Percentiles rank a stretch among this genome's conserved stretches.
These are phyloP conservation scores for Candida neerlandica DNA, from an alignment of 1,139 yeast genomes.

Conservation along the genomic window DNA sequence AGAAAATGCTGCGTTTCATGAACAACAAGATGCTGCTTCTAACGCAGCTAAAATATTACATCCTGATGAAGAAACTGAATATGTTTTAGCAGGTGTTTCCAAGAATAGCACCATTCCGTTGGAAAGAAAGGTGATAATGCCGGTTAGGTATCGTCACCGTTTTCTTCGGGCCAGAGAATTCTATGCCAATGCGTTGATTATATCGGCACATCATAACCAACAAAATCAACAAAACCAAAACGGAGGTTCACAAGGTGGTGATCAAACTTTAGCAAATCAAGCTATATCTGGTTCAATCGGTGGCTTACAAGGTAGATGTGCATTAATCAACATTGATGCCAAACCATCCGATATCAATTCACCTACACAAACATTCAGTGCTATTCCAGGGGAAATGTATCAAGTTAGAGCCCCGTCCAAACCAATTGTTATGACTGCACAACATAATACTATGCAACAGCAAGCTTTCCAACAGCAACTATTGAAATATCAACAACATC, in stretches of 20 bases:
- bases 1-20: slow-evolving; percentile 47
- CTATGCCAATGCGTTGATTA: slow-evolving; percentile 64
- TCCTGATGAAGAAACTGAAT: slow-evolving; percentile 94
- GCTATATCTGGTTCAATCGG: slow-evolving; percentile 63
- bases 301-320: slow-evolving; percentile 75
- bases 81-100: slow-evolving; percentile 89
- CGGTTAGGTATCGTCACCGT: slow-evolving; percentile 68
- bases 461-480: slow-evolving; percentile 54
- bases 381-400: slow-evolving; percentile 53
- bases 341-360: slow-evolving; percentile 23
- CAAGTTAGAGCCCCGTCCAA: slow-evolving; percentile 68
- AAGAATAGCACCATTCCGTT: slow-evolving; percentile 80
- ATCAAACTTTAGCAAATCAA: slow-evolving; percentile 50
- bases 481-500: slow-evolving; percentile 47
- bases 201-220: slow-evolving; percentile 30
- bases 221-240: slow-evolving; percentile 13
- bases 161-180: slow-evolving; percentile 83
- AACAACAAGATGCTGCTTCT: slow-evolving; percentile 21
- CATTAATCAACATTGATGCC: slow-evolving; percentile 66
- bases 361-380: slow-evolving; percentile 52
- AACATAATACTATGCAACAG: slow-evolving; percentile 47
- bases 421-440: slow-evolving; percentile 47
- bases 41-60: slow-evolving; percentile 36
- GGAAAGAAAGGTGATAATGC: slow-evolving; percentile 72
- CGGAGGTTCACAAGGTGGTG: slow-evolving; percentile 16